These are phyloP conservation scores for Aspergillus tamarii DNA, from an alignment of 2,329 filamentous ascomycete genomes.

Conservation along the genomic window DNA sequence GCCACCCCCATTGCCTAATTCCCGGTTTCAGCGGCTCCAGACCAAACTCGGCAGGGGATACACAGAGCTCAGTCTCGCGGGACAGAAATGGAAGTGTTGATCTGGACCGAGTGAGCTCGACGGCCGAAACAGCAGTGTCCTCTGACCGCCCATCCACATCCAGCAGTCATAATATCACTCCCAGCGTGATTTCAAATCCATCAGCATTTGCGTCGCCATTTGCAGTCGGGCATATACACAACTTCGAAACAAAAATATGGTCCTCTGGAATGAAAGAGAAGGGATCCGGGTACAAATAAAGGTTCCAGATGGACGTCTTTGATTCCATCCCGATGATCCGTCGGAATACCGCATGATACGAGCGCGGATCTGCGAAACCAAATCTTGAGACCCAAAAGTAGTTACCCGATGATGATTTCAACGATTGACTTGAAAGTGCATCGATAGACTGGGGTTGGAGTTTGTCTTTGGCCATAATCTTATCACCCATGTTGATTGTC, in stretches of 20 bases:
- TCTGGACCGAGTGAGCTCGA: background rate
- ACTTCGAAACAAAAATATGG: slow-evolving; percentile 20
- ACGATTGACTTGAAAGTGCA: background rate
- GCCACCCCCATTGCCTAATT: background rate
- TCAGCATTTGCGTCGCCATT: slow-evolving; percentile 9
- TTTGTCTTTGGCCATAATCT: background rate
- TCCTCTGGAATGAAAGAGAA: slow-evolving; percentile 2
- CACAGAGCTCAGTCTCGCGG: background rate
- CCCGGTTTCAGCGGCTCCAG: slow-evolving; percentile 2
- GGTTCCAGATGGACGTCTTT: too few species aligned
- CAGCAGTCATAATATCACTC: background rate
- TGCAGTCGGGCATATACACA: slow-evolving; percentile 7
- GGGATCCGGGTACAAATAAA: background rate
- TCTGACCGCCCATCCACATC: slow-evolving; percentile 6
- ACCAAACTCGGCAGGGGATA: slow-evolving; percentile 3
- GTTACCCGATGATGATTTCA: background rate
- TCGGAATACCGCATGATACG: background rate
- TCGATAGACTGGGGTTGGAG: background rate
- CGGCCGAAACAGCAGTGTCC: slow-evolving; percentile 3
- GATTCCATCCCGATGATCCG: background rate
- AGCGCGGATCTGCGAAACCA: background rate
- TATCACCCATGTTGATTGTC: background rate
- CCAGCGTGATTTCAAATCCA: background rate
- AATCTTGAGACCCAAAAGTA: background rate
- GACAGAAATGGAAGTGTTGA: slow-evolving; percentile 9